Conservation (phyloP, 1,284 basidiomycete genomes). For the Ganoderma boninense region DNA sequence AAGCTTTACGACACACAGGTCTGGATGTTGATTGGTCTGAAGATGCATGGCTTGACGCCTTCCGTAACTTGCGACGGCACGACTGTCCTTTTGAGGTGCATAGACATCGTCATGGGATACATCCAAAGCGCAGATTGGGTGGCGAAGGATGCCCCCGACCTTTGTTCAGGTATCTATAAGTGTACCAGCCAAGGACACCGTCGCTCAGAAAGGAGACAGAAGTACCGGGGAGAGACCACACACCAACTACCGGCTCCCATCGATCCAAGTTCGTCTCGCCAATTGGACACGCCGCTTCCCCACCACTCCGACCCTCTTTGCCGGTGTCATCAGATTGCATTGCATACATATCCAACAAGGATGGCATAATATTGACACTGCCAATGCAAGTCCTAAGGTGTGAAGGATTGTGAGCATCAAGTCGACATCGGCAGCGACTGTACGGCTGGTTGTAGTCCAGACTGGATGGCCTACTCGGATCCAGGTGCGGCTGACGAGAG, state of each 20-base stretch:
- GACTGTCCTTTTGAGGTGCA: background rate
- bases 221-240: background rate
- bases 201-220: background rate
- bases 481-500: conserved; percentile 22
- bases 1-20: background rate
- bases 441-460: background rate
- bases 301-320: background rate
- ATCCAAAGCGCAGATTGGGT: background rate
- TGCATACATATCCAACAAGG: background rate
- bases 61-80: background rate
- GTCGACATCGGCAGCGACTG: background rate
- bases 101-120: background rate
- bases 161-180: background rate
- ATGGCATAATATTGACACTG: background rate
- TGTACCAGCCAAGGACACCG: background rate
- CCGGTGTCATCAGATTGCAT: background rate
- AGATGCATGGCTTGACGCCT: background rate
- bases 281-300: background rate
- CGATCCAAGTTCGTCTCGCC: background rate
- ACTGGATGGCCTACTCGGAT: conserved; percentile 8
- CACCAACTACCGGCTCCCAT: background rate
- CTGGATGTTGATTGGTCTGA: background rate
- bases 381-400: too few relatives aligned
- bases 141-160: background rate
- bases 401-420: background rate